Evolutionary conservation across 208 protist genomes (phyloP).

Genomic region (Crithidia bombi): DNA sequence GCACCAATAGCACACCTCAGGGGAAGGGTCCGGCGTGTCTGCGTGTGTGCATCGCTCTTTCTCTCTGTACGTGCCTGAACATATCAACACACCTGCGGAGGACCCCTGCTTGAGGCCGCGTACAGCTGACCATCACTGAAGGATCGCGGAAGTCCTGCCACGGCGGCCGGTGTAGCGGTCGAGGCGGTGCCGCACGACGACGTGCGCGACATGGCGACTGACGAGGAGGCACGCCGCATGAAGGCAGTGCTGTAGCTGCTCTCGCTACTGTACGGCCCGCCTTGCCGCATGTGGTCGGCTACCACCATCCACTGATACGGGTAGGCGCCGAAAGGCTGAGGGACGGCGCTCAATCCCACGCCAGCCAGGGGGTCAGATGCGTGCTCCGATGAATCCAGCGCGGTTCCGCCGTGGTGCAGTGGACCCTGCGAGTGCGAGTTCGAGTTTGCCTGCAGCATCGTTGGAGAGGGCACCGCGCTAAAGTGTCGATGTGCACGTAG

Average conservation of each 20-base stretch:
- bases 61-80: too few relatives aligned
- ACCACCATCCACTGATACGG: slow-evolving; percentile 25
- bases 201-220: not conserved
- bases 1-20: too few relatives aligned
- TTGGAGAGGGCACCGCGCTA: not conserved
- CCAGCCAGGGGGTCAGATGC: not conserved
- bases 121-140: slow-evolving; percentile 17
- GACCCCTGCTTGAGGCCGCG: not conserved
- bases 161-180: not conserved
- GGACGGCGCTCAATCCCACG: slow-evolving; percentile 6
- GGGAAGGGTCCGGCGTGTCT: too few relatives aligned
- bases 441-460: not conserved
- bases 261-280: not conserved
- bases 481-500: slow-evolving; percentile 8
- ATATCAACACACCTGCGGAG: slow-evolving; percentile 15
- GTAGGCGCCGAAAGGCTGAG: slow-evolving; percentile 19
- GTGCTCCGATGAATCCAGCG: not conserved
- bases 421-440: not conserved
- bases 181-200: slow-evolving; percentile 5
- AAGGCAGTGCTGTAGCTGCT: not conserved
- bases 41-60: too few relatives aligned
- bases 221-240: not conserved
- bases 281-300: not conserved
- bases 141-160: slow-evolving; percentile 6
- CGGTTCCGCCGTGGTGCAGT: not conserved